Percentiles rank a stretch among this genome's conserved stretches.
These are phyloP conservation scores for Pyracantha coccinea DNA, from an alignment of 331 rosid genomes.

Conservation along the genomic window DNA sequence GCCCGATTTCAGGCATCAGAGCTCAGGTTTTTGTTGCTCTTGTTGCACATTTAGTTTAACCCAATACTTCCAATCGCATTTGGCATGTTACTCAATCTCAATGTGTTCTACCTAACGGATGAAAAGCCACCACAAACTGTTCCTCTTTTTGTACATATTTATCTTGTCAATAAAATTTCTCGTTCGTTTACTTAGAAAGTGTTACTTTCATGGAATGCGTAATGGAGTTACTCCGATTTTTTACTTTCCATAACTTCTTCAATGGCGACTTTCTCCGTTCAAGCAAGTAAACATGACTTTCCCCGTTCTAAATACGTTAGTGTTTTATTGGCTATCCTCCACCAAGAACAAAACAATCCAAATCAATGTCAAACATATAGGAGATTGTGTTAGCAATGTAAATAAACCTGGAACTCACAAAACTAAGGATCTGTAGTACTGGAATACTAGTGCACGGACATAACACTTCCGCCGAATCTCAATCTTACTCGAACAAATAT, in stretches of 20 bases:
- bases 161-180: background rate
- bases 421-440: background rate
- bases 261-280: background rate
- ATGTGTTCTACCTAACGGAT: background rate
- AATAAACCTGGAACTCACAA: background rate
- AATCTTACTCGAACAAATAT: background rate
- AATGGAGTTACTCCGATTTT: background rate
- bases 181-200: background rate
- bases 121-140: background rate
- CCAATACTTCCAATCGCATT: conserved; percentile 8
- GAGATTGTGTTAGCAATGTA: background rate
- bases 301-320: too few species aligned
- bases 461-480: background rate
- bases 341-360: background rate
- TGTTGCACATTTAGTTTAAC: conserved; percentile 9
- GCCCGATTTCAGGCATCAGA: conserved; percentile 13
- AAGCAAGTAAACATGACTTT: background rate
- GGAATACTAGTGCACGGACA: background rate
- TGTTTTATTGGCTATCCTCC: background rate
- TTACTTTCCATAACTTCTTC: background rate
- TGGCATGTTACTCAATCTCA: background rate
- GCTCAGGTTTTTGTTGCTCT: conserved; percentile 23
- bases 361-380: background rate
- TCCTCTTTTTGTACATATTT: background rate
- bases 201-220: background rate